These are phyloP conservation scores for Xerocomus potaroensis DNA, from an alignment of 768 basidiomycete genomes.

Conservation along the genomic window DNA sequence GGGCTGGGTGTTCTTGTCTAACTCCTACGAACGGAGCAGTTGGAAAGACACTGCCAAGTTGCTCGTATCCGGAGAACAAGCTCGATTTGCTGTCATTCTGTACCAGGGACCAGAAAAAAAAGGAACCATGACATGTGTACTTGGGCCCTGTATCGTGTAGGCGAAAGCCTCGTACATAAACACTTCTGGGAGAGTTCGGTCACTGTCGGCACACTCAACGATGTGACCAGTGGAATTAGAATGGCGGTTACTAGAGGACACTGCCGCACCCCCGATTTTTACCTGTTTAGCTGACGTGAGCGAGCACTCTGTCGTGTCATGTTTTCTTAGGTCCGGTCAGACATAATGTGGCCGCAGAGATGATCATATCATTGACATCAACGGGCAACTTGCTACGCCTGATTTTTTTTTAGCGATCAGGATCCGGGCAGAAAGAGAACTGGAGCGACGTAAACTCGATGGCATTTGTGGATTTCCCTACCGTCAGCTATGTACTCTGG, in stretches of 20 bases:
- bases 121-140: not conserved
- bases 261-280: not conserved
- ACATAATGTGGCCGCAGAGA: not conserved
- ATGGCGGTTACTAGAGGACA: not conserved
- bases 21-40: not conserved
- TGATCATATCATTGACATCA: not conserved
- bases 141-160: not conserved
- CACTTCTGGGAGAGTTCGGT: not conserved
- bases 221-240: not conserved
- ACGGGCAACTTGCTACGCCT: not conserved
- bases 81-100: not conserved
- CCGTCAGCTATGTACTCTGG: no score
- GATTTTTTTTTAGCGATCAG: not conserved
- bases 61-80: constrained; percentile 1
- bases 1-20: not conserved
- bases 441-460: not conserved
- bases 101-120: not conserved
- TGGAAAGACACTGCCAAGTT: not conserved
- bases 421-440: no score
- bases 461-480: no score
- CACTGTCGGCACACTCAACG: not conserved
- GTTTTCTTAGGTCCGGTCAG: not conserved
- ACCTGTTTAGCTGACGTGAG: no score
- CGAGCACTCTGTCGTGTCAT: no score
- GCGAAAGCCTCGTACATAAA: not conserved